phyloP scores from a whole-genome alignment of 495 filamentous ascomycete genomes.

The Penicillium malachiteum region DNA sequence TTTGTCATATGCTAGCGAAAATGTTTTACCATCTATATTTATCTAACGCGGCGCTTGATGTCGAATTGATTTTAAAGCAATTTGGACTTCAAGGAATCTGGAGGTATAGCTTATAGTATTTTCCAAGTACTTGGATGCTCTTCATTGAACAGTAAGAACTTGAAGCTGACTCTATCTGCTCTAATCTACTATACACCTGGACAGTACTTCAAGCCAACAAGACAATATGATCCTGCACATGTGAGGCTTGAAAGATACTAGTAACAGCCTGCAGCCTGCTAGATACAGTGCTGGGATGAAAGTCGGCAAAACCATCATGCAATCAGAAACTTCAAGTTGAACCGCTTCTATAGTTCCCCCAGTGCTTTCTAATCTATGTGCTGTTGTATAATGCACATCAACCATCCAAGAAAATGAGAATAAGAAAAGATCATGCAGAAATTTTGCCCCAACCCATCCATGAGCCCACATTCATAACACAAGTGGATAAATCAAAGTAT shows the following conservation, averaged over 20 bases:
- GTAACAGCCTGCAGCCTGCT: too few relatives aligned
- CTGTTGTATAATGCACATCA: slow-evolving; percentile 40
- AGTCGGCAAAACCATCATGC: too few relatives aligned
- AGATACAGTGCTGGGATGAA: too few relatives aligned
- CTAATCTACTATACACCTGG: slow-evolving; percentile 21
- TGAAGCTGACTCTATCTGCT: slow-evolving; percentile 15
- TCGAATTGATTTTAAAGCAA: too few relatives aligned
- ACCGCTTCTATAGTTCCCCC: slow-evolving; percentile 8
- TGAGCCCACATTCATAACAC: slow-evolving; percentile 8
- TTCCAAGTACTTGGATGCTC: too few relatives aligned
- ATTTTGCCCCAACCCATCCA: slow-evolving; percentile 5
- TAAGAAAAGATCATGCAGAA: slow-evolving; percentile 13
- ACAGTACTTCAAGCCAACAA: slow-evolving; percentile 8
- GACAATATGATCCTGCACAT: slow-evolving; percentile 4
- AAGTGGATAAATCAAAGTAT: slow-evolving; percentile 3
- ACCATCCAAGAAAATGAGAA: slow-evolving; percentile 9
- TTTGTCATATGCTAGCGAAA: too few relatives aligned
- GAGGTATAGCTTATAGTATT: too few relatives aligned
- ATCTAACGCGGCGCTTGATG: too few relatives aligned
- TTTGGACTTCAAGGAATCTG: too few relatives aligned
- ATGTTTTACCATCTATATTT: too few relatives aligned
- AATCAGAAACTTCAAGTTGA: background rate
- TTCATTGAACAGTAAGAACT: slow-evolving; percentile 1
- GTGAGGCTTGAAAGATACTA: slow-evolving; percentile 1
- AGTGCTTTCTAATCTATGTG: slow-evolving; percentile 32